phyloP scores from a whole-genome alignment of 2,329 filamentous ascomycete species.

The Trichoderma koningii region DNA sequence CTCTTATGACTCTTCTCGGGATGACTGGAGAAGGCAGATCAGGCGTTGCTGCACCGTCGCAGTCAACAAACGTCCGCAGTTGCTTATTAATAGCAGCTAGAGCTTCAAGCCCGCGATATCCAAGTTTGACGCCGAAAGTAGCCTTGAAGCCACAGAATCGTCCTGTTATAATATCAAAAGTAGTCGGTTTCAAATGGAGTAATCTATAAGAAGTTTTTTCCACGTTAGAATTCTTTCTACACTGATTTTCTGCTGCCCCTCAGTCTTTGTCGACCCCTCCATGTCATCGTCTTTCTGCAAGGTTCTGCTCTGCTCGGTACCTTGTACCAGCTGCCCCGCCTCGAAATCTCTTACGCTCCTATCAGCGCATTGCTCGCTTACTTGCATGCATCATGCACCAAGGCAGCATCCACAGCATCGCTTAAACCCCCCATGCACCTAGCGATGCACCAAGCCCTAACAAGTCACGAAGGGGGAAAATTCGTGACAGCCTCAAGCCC shows the following conservation, averaged over 20 bases:
- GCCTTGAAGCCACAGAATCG: too few relatives aligned
- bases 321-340: constrained; percentile 33
- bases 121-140: background rate
- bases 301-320: constrained; percentile 4
- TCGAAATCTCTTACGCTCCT: constrained; percentile 30
- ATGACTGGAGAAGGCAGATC: background rate
- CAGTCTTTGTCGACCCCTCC: constrained; percentile 12
- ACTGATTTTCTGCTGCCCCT: constrained; percentile 3
- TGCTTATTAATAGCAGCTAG: constrained; percentile 20
- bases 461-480: constrained; percentile 40
- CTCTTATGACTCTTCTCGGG: constrained; percentile 18
- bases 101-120: background rate
- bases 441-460: constrained; percentile 45
- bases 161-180: too few relatives aligned
- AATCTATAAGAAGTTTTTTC: too few relatives aligned
- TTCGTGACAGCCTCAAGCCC: constrained; percentile 36
- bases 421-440: constrained; percentile 35
- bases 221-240: too few relatives aligned
- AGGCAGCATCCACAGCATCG: constrained; percentile 34
- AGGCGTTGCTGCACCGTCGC: background rate
- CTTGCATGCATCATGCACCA: constrained; percentile 36
- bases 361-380: constrained; percentile 33
- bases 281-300: background rate
- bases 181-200: too few relatives aligned
- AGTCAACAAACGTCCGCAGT: background rate